Base-by-base conservation (phyloP, 805 yeast genomes). In the Yamadazyma endophytica region DNA sequence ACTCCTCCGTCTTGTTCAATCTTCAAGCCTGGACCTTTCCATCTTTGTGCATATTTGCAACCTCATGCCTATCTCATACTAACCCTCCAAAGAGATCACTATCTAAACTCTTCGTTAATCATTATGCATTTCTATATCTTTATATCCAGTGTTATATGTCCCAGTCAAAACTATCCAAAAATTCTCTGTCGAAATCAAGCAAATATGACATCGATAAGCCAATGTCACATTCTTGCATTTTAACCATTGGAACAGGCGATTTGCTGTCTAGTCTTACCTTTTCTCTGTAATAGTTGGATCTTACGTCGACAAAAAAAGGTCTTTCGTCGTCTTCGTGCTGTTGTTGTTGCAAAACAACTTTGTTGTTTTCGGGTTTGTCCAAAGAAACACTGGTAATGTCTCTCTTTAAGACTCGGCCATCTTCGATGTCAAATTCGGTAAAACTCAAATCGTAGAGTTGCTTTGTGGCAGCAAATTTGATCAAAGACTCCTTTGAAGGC, bases 221-320 rank as follows among this genome's bases (percentile, higher is more conserved):
- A 17, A 40, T 32, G 24, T 36, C 24, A 28, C 44, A 40, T 13
- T 31, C 21, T n/a, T n/a, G n/a, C n/a, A n/a, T n/a, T n/a, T n/a
- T n/a, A n/a, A n/a, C n/a, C n/a, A n/a, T n/a, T n/a, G n/a, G n/a
- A n/a, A n/a, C n/a, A n/a, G n/a, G n/a, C n/a, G n/a, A n/a, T n/a
- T n/a, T n/a, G n/a, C n/a, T 13, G 6, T 12, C 14, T 9, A 24
- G 18, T 12, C 13, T 29, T 29, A 23, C 21, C 15, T 33, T 30
- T 21, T 40, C 14, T 15, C 33, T 29, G 21, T 40, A 37, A 20
- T 33, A 36, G 12, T 36, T 33, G 2, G 43, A 39, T 11, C 31
- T 26, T 21, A 21, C 31, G 19, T 39, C 36, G 14, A 36, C 34
- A 21, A 33, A 39, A 16, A 35, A 32, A 9, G 17, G 16, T 13